A percentile compares a stretch with the other conserved stretches of the same genome.
These are phyloP conservation scores for Zoysia japonica DNA, from an alignment of 176 grass and related monocot species.

Conservation along the genomic window DNA sequence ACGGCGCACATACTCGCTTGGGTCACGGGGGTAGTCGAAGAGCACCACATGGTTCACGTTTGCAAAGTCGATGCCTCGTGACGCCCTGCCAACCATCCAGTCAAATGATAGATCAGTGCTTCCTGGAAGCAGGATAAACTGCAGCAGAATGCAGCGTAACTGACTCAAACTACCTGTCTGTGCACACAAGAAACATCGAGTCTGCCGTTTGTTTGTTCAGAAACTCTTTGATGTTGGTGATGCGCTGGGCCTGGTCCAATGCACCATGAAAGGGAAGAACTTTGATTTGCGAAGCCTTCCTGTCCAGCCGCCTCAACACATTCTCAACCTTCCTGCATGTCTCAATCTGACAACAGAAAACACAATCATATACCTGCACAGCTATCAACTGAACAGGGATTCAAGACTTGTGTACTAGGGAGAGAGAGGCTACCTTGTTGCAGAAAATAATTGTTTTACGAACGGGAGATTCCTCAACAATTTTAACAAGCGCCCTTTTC, in stretches of 20 bases:
- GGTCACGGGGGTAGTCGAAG: conserved; percentile 90
- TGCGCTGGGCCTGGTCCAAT: conserved; percentile 65
- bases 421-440: conserved; percentile 60
- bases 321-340: conserved; percentile 96
- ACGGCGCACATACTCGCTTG: conserved; percentile 77
- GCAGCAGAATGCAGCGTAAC: not conserved
- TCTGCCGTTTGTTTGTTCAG: conserved; percentile 56
- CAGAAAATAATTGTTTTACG: conserved; percentile 85
- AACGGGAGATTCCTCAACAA: conserved; percentile 65
- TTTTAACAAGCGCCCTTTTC: conserved; percentile 68
- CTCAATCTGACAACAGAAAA: conserved; percentile 65
- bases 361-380: not conserved
- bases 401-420: not conserved
- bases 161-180: conserved; percentile 57
- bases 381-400: not conserved
- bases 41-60: conserved; percentile 88
- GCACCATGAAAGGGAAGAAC: conserved; percentile 86
- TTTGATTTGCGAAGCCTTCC: conserved; percentile 70
- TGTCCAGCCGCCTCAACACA: conserved; percentile 66
- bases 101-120: not conserved
- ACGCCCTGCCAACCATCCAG: conserved; percentile 53
- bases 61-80: conserved; percentile 78
- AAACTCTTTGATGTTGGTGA: conserved; percentile 78
- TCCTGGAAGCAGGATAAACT: not conserved
- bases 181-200: conserved; percentile 88